phyloP scores from a whole-genome alignment of 495 filamentous ascomycete genomes.

The Parmelia sp. region DNA sequence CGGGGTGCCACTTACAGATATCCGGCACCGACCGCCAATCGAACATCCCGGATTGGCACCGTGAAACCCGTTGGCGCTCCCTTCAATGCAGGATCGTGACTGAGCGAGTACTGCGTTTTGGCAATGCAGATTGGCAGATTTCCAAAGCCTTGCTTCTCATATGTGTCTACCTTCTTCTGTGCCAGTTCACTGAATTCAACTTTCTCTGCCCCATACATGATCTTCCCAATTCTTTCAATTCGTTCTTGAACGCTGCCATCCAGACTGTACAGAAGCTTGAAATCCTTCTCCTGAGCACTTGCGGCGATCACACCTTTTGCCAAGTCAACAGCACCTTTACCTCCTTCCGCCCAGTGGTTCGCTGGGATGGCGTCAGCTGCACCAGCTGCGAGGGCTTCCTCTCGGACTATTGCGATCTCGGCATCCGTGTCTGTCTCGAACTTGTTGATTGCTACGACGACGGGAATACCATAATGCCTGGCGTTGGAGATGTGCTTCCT shows the following conservation, averaged over 20 bases:
- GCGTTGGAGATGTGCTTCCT: constrained; percentile 92
- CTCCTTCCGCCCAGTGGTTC: constrained; percentile 96
- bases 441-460: constrained; percentile 97
- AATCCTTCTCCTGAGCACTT: constrained; percentile 77
- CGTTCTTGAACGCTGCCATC: constrained; percentile 79
- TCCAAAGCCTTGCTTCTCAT: constrained; percentile 84
- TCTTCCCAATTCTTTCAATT: constrained; percentile 81
- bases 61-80: constrained; percentile 96
- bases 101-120: constrained; percentile 97
- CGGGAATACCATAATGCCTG: constrained; percentile 78
- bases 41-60: constrained; percentile 88
- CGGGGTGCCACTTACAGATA: constrained; percentile 58
- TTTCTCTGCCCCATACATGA: constrained; percentile 87
- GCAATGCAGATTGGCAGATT: constrained; percentile 94
- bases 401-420: constrained; percentile 79
- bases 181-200: constrained; percentile 93
- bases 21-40: constrained; percentile 88
- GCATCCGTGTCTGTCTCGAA: constrained; percentile 91
- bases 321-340: constrained; percentile 81
- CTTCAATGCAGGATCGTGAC: constrained; percentile 88
- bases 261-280: constrained; percentile 79
- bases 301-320: constrained; percentile 81
- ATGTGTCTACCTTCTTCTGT: constrained; percentile 91
- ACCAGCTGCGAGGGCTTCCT: constrained; percentile 87
- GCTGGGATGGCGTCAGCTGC: constrained; percentile 89